These are phyloP conservation scores for Herpetomonas samuelpessoai DNA, from an alignment of 208 protist species.

Conservation along the genomic window DNA sequence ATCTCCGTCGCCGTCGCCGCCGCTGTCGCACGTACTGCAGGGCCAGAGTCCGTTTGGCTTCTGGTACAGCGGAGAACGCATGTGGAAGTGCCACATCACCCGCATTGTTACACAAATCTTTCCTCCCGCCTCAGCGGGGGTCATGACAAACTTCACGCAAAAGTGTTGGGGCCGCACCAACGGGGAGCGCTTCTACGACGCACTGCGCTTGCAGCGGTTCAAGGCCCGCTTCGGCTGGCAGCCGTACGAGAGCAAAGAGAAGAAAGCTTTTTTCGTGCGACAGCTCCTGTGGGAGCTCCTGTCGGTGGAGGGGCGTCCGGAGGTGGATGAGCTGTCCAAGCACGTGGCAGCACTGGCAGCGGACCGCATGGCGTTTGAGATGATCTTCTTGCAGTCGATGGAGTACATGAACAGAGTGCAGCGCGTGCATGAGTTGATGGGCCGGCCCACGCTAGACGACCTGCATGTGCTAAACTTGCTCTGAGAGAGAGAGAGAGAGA, in stretches of 20 bases:
- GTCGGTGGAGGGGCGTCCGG: slow-evolving; percentile 46
- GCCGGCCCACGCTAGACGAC: slow-evolving; percentile 60
- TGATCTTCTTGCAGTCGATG: slow-evolving; percentile 85
- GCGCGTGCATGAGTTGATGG: slow-evolving; percentile 59
- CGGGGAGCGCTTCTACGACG: slow-evolving; percentile 86
- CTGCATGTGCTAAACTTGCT: slow-evolving; percentile 60
- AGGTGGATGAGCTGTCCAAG: slow-evolving; percentile 56
- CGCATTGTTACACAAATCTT: slow-evolving; percentile 67
- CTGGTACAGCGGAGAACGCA: slow-evolving; percentile 81
- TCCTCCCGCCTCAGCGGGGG: slow-evolving; percentile 66
- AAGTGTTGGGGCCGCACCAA: slow-evolving; percentile 89
- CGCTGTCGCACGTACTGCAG: slow-evolving; percentile 74
- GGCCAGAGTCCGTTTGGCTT: slow-evolving; percentile 54
- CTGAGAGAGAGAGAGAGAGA: too few relatives aligned
- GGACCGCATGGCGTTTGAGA: slow-evolving; percentile 78
- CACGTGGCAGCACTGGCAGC: slow-evolving; percentile 56
- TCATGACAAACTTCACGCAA: slow-evolving; percentile 92
- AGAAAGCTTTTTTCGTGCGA: slow-evolving; percentile 83
- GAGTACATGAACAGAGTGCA: slow-evolving; percentile 87
- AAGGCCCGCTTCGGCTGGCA: slow-evolving; percentile 72
- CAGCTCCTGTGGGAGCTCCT: slow-evolving; percentile 81
- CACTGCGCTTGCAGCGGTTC: slow-evolving; percentile 65
- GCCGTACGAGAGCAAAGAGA: slow-evolving; percentile 78
- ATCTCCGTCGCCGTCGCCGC: slow-evolving; percentile 6
- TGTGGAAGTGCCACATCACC: slow-evolving; percentile 79